Evolutionary conservation across 129 eudicot species (phyloP).

Genomic region (Flaveria trinervia): DNA sequence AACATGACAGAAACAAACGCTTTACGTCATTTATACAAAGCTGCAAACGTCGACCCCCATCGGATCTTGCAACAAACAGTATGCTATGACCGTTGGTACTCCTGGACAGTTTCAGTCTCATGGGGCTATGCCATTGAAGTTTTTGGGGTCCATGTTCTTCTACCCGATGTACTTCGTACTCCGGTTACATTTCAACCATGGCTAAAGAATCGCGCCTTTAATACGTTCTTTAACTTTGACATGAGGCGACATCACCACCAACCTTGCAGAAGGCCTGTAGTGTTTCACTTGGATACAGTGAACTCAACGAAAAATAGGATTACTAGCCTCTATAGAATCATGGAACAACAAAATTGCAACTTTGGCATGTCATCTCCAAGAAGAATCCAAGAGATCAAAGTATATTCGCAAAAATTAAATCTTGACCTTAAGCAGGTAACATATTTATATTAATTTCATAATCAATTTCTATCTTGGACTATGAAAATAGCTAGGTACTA

Average conservation of each 20-base stretch:
- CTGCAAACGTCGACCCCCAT: constrained; percentile 55
- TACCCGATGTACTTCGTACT: constrained; percentile 59
- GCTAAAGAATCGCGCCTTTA: constrained; percentile 42
- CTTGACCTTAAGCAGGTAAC: constrained; percentile 34
- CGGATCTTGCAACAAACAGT: constrained; percentile 65
- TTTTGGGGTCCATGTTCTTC: constrained; percentile 56
- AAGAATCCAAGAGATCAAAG: constrained; percentile 49
- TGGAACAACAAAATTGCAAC: constrained; percentile 41
- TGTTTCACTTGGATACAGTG: constrained; percentile 54
- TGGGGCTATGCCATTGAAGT: constrained; percentile 87
- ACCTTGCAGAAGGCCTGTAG: constrained; percentile 60
- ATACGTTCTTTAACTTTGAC: constrained; percentile 60
- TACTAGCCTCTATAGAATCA: constrained; percentile 36
- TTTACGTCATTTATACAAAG: constrained; percentile 58
- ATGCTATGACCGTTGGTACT: constrained; percentile 59
- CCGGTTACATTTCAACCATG: constrained; percentile 71
- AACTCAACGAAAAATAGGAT: constrained; percentile 32
- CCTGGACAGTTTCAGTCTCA: constrained; percentile 60
- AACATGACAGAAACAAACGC: constrained; percentile 50
- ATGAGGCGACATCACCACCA: constrained; percentile 51
- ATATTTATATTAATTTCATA: too few relatives aligned
- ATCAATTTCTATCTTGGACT: too few relatives aligned
- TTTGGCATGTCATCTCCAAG: constrained; percentile 55
- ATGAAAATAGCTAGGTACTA: too few relatives aligned
- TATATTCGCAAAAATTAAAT: constrained; percentile 37